Conservation (phyloP, 2,329 filamentous ascomycete species). For the Aureobasidium vineae region DNA sequence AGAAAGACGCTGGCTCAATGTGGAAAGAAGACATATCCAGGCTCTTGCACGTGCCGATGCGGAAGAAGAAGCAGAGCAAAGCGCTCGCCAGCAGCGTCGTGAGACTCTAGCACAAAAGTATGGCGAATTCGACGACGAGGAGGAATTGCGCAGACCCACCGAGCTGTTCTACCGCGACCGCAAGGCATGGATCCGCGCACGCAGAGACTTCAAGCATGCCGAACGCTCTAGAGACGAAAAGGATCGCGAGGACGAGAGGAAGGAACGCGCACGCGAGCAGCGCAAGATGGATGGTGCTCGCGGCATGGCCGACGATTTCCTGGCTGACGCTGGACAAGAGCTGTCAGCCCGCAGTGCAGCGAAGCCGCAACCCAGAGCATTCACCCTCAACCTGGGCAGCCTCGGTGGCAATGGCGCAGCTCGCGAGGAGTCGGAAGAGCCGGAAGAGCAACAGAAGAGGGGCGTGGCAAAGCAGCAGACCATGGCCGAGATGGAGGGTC, state of each 20-base stretch:
- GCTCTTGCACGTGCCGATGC: slow-evolving; percentile 82
- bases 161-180: slow-evolving; percentile 91
- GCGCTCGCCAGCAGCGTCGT: slow-evolving; percentile 61
- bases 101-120: slow-evolving; percentile 70
- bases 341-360: slow-evolving; percentile 51
- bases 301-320: slow-evolving; percentile 86
- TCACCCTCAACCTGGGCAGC: slow-evolving; percentile 29
- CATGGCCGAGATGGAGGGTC: slow-evolving; percentile 87
- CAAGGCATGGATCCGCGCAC: slow-evolving; percentile 78
- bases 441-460: slow-evolving; percentile 27
- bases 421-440: slow-evolving; percentile 24
- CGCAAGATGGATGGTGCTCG: slow-evolving; percentile 71
- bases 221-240: slow-evolving; percentile 77
- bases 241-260: slow-evolving; percentile 75
- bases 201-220: slow-evolving; percentile 67
- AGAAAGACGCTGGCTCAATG: slow-evolving; percentile 85
- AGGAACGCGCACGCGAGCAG: slow-evolving; percentile 62
- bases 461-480: slow-evolving; percentile 62
- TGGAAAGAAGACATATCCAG: slow-evolving; percentile 78
- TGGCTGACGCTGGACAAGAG: slow-evolving; percentile 78
- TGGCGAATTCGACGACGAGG: slow-evolving; percentile 83
- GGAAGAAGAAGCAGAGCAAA: slow-evolving; percentile 72
- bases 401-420: slow-evolving; percentile 4
- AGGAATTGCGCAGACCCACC: slow-evolving; percentile 64
- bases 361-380: slow-evolving; percentile 20